These are phyloP conservation scores for Aurifilum marmelostoma DNA, from an alignment of 2,329 filamentous ascomycete genomes.

Conservation along the genomic window DNA sequence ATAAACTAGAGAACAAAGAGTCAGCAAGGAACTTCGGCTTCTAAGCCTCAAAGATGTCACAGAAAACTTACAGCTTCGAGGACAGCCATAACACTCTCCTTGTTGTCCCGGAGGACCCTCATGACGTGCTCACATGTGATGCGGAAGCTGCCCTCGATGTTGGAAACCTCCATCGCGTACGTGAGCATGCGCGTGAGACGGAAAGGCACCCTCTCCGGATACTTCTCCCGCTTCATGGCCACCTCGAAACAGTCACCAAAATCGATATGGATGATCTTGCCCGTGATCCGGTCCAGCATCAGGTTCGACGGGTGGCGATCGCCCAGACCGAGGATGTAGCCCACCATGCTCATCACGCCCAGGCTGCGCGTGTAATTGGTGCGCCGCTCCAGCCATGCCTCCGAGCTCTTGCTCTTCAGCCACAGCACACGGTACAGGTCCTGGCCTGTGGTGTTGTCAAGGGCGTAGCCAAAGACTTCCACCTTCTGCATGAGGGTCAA, in stretches of 20 bases:
- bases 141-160: constrained; percentile 97
- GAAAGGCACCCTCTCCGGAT: constrained; percentile 96
- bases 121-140: constrained; percentile 99
- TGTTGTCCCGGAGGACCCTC: constrained; percentile 94
- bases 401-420: constrained; percentile 98
- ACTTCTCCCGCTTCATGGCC: constrained; percentile 99
- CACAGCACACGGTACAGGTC: constrained; percentile 97
- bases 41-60: neutral
- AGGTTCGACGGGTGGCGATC: constrained; percentile 97
- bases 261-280: constrained; percentile 98
- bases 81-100: constrained; percentile 98
- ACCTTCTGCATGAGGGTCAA: constrained; percentile 99
- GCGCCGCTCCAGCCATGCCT: constrained; percentile 94
- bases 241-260: constrained; percentile 99
- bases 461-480: constrained; percentile 97
- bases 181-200: constrained; percentile 97
- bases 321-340: constrained; percentile 94
- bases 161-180: constrained; percentile 99
- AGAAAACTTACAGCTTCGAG: constrained; percentile 81
- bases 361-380: constrained; percentile 99
- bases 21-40: constrained; percentile 31
- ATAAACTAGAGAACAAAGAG: constrained; percentile 70
- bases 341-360: constrained; percentile 99
- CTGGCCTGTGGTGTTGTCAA: constrained; percentile 98
- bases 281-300: constrained; percentile 93